Percentiles rank a stretch among this genome's conserved stretches.
Evolutionary conservation across 352 stramenopile species (phyloP).

Genomic region (Globisporangium echinulatum): DNA sequence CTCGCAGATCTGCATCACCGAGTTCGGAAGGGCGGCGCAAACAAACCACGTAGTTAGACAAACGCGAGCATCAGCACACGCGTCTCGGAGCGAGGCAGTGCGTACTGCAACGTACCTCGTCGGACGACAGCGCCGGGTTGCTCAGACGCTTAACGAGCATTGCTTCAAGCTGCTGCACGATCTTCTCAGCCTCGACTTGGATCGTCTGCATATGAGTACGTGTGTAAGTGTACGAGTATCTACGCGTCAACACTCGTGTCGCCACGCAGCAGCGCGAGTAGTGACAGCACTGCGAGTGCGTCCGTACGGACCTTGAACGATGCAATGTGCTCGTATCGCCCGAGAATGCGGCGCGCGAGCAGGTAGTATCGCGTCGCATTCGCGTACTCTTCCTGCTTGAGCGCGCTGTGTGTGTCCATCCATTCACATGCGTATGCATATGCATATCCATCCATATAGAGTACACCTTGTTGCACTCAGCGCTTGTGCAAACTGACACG

Average conservation of each 20-base stretch:
- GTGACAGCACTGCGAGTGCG: too few relatives aligned
- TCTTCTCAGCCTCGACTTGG: constrained; percentile 80
- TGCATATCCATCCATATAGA: background rate
- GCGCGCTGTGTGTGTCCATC: constrained; percentile 24
- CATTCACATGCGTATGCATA: background rate
- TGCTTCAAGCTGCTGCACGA: constrained; percentile 70
- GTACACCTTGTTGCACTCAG: background rate
- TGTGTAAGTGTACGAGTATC: too few relatives aligned
- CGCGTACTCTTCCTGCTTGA: constrained; percentile 85
- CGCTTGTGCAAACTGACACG: background rate
- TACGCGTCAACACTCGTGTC: too few relatives aligned
- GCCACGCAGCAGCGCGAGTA: background rate
- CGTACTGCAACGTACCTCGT: constrained; percentile 28
- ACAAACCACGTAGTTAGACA: too few relatives aligned
- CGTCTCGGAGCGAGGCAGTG: too few relatives aligned
- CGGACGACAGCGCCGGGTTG: constrained; percentile 34
- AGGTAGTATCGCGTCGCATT: constrained; percentile 87
- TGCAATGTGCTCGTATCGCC: constrained; percentile 84
- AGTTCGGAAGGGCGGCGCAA: too few relatives aligned
- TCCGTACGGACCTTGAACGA: constrained; percentile 62
- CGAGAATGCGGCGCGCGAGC: constrained; percentile 79
- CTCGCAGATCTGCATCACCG: constrained; percentile 39
- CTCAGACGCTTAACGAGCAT: constrained; percentile 51
- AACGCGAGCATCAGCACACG: too few relatives aligned
- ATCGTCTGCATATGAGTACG: constrained; percentile 41